Evolutionary conservation across 495 filamentous ascomycete genomes (phyloP).

Genomic region (Trichoderma orchidacearum): DNA sequence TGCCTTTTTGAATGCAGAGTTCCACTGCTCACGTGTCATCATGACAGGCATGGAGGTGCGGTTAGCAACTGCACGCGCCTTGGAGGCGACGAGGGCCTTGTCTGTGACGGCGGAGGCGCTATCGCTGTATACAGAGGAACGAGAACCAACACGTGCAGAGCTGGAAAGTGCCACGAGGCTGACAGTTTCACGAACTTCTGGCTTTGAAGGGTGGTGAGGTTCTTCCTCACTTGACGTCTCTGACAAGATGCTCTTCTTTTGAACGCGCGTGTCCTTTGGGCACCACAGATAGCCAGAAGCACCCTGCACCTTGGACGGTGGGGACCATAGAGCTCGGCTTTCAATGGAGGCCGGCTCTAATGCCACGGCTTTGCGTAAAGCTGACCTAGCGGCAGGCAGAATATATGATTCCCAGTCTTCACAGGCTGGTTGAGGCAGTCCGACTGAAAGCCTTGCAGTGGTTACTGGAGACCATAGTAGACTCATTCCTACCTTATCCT

Average conservation of each 20-base stretch:
- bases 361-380: not conserved
- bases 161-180: not conserved
- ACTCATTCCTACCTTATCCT: not conserved
- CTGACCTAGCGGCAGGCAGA: not conserved
- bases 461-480: not conserved
- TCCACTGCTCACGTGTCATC: not conserved
- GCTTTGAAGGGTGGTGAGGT: too few species aligned
- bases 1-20: not conserved
- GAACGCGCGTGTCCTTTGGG: not conserved
- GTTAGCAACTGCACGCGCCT: not conserved
- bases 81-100: not conserved
- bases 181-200: not conserved
- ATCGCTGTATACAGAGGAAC: too few species aligned
- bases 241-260: not conserved
- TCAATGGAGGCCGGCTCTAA: not conserved
- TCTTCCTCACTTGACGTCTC: too few species aligned
- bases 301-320: not conserved
- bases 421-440: not conserved
- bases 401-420: not conserved
- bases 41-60: not conserved
- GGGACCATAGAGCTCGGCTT: not conserved
- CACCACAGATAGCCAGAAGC: not conserved
- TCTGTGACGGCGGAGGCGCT: not conserved
- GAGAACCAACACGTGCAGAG: too few species aligned
- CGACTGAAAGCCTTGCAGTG: not conserved